Conservation (phyloP, 2,329 filamentous ascomycete species). For the Chaetomiaceae sp. region DNA sequence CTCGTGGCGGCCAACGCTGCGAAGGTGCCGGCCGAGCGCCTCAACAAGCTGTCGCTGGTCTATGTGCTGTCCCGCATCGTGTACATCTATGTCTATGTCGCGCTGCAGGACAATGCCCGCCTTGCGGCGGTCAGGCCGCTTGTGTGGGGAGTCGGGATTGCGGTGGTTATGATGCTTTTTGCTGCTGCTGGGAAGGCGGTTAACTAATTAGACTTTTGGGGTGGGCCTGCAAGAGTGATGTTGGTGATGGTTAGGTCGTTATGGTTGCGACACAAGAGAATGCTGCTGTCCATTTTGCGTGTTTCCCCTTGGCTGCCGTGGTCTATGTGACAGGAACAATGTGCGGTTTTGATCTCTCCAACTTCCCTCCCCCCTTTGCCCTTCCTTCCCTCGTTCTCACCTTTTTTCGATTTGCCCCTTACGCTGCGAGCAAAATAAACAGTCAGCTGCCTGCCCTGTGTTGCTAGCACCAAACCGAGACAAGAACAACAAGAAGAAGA, state of each 20-base stretch:
- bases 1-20: conserved; percentile 45
- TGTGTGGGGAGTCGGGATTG: conserved; percentile 35
- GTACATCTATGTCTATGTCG: conserved; percentile 42
- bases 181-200: conserved; percentile 32
- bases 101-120: conserved; percentile 38
- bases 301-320: too few species aligned
- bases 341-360: too few species aligned
- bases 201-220: background rate
- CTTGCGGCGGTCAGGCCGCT: conserved; percentile 36
- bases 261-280: too few species aligned
- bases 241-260: background rate
- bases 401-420: too few species aligned
- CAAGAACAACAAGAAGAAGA: too few species aligned
- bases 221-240: background rate
- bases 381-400: too few species aligned
- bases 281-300: too few species aligned
- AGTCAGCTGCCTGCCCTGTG: too few species aligned
- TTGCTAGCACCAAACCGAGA: too few species aligned
- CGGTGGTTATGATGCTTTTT: conserved; percentile 35
- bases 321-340: too few species aligned
- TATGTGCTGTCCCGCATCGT: conserved; percentile 38
- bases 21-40: conserved; percentile 32
- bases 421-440: too few species aligned
- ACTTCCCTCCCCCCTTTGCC: too few species aligned
- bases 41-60: conserved; percentile 38